Evolutionary conservation across 2,329 filamentous ascomycete genomes (phyloP).

Genomic region (Botrytis pseudocinerea): DNA sequence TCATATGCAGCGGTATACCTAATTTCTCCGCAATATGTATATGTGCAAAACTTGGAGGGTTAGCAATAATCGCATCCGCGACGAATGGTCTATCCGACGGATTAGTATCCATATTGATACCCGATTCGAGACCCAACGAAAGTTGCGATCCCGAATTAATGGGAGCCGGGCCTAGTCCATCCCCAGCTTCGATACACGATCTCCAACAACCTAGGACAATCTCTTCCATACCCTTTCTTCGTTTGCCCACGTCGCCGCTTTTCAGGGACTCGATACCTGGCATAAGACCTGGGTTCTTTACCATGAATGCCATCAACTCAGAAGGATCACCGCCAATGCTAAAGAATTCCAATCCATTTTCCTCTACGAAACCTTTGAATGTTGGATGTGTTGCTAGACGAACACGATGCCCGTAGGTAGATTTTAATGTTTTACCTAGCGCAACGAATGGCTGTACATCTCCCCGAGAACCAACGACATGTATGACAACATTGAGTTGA

Average conservation of each 20-base stretch:
- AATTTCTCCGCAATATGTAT: slow-evolving; percentile 74
- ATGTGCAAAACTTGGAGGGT: slow-evolving; percentile 76
- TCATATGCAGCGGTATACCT: slow-evolving; percentile 75
- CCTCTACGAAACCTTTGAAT: slow-evolving; percentile 67
- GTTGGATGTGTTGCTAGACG: slow-evolving; percentile 71
- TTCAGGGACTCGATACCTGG: slow-evolving; percentile 75
- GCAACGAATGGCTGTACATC: slow-evolving; percentile 77
- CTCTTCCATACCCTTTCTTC: slow-evolving; percentile 72
- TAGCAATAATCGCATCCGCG: slow-evolving; percentile 78
- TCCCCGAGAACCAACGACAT: slow-evolving; percentile 72
- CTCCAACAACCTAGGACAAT: slow-evolving; percentile 86
- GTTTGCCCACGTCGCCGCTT: slow-evolving; percentile 73
- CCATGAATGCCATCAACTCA: slow-evolving; percentile 86
- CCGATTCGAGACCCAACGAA: slow-evolving; percentile 35
- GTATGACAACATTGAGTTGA: slow-evolving; percentile 68
- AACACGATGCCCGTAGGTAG: slow-evolving; percentile 68
- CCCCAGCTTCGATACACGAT: slow-evolving; percentile 77
- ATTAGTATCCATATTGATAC: slow-evolving; percentile 40
- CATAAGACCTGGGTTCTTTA: slow-evolving; percentile 84
- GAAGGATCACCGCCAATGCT: slow-evolving; percentile 74
- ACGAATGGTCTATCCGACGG: slow-evolving; percentile 63
- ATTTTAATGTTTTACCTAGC: slow-evolving; percentile 63
- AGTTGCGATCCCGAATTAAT: slow-evolving; percentile 32
- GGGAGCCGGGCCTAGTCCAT: slow-evolving; percentile 50
- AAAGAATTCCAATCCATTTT: slow-evolving; percentile 74